These are phyloP conservation scores for Jacaranda copaia DNA, from an alignment of 257 asterid species.

Conservation along the genomic window DNA sequence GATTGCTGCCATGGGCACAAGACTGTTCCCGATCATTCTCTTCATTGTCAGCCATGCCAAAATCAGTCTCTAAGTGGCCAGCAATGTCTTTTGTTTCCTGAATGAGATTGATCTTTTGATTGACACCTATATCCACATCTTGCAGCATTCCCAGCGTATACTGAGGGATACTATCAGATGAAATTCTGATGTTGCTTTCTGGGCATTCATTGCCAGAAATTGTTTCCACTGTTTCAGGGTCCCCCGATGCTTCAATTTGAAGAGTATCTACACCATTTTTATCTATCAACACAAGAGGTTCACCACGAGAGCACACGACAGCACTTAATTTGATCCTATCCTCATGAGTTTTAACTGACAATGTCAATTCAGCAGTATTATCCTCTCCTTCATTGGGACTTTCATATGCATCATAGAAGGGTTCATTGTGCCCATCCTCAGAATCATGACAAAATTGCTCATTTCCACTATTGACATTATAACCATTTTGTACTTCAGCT, in stretches of 20 bases:
- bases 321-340: slow-evolving; percentile 17
- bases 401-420: slow-evolving; percentile 35
- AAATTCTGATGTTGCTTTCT: slow-evolving; percentile 34
- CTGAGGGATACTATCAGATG: slow-evolving; percentile 33
- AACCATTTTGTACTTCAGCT: slow-evolving; percentile 41
- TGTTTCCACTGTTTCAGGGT: slow-evolving; percentile 37
- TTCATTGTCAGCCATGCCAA: not conserved
- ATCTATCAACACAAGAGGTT: slow-evolving; percentile 42
- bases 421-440: slow-evolving; percentile 35
- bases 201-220: slow-evolving; percentile 23
- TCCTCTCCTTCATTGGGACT: slow-evolving; percentile 31
- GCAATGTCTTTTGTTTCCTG: slow-evolving; percentile 23
- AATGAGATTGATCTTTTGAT: slow-evolving; percentile 24
- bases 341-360: slow-evolving; percentile 30
- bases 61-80: slow-evolving; percentile 20
- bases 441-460: slow-evolving; percentile 37
- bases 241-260: slow-evolving; percentile 35
- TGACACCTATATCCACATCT: slow-evolving; percentile 19
- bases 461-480: slow-evolving; percentile 33
- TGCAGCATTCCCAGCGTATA: slow-evolving; percentile 31
- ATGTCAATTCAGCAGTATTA: slow-evolving; percentile 29
- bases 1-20: slow-evolving; percentile 26
- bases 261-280: slow-evolving; percentile 31
- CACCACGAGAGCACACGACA: slow-evolving; percentile 28
- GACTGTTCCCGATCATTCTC: slow-evolving; percentile 31